These are phyloP conservation scores for Lodderomyces orthopsilosis DNA, from an alignment of 1,139 yeast genomes.

Conservation along the genomic window DNA sequence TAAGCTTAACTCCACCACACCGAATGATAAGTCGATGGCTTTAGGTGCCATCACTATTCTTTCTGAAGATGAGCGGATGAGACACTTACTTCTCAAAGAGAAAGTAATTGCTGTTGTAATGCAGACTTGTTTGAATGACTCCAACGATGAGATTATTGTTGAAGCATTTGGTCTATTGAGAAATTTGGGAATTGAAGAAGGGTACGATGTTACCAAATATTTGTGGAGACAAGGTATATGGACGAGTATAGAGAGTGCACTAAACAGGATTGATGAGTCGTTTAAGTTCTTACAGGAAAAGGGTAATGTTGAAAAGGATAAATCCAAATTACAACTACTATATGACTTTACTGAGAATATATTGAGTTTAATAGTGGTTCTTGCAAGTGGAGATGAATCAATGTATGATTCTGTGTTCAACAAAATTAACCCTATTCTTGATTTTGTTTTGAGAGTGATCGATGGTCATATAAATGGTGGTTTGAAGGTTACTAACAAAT, in stretches of 20 bases:
- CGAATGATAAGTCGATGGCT: conserved; percentile 79
- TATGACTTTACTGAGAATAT: conserved; percentile 74
- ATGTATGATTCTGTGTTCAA: conserved; percentile 51
- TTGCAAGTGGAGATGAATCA: conserved; percentile 64
- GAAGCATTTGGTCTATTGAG: conserved; percentile 80
- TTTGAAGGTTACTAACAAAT: conserved; percentile 35
- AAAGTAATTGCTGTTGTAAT: conserved; percentile 61
- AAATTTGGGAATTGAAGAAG: conserved; percentile 80
- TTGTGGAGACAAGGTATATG: conserved; percentile 80
- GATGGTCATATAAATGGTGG: conserved; percentile 26
- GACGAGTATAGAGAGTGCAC: conserved; percentile 51
- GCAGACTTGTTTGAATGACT: conserved; percentile 64
- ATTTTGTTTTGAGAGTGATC: conserved; percentile 42
- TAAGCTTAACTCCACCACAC: conserved; percentile 58
- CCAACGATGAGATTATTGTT: conserved; percentile 70
- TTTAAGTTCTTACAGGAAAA: conserved; percentile 38
- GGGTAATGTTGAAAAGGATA: conserved; percentile 24
- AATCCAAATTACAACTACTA: conserved; percentile 45
- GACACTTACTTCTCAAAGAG: conserved; percentile 67
- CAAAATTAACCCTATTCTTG: conserved; percentile 39
- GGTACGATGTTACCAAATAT: conserved; percentile 75
- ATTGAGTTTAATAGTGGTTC: conserved; percentile 62
- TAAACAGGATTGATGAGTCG: conserved; percentile 49
- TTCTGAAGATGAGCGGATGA: conserved; percentile 64
- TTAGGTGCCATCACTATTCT: conserved; percentile 69